Evolutionary conservation across 441 rosid genomes (phyloP).

Genomic region (Eruca vesicaria): DNA sequence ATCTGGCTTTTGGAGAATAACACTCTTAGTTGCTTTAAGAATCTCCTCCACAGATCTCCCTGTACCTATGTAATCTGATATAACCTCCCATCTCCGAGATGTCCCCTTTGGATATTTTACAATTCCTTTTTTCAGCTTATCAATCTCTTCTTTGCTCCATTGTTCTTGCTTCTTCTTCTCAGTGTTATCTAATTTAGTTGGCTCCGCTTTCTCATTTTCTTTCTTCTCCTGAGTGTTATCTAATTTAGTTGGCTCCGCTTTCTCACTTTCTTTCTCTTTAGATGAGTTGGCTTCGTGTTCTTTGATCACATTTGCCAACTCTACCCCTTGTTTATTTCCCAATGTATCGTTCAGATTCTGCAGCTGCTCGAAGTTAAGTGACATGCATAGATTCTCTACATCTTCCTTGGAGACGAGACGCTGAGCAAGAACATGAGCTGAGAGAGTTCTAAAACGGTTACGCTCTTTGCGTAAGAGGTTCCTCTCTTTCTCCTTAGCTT

Average conservation of each 20-base stretch:
- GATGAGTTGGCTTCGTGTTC: constrained; percentile 44
- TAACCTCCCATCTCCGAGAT: constrained; percentile 94
- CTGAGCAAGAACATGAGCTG: constrained; percentile 57
- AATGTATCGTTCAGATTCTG: constrained; percentile 64
- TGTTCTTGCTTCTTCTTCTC: neutral
- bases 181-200: neutral
- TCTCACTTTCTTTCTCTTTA: constrained; percentile 12
- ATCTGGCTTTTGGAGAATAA: constrained; percentile 96
- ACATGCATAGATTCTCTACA: constrained; percentile 77
- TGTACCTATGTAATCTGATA: constrained; percentile 88
- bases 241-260: constrained; percentile 38
- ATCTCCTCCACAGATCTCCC: constrained; percentile 94
- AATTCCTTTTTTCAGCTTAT: constrained; percentile 86
- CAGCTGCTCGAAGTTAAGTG: constrained; percentile 61
- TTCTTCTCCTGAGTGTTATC: constrained; percentile 47
- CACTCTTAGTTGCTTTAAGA: constrained; percentile 88
- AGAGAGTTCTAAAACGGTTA: constrained; percentile 76
- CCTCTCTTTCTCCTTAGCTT: constrained; percentile 84
- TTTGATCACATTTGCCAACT: constrained; percentile 57
- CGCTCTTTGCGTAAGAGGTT: constrained; percentile 88
- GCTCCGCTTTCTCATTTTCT: neutral
- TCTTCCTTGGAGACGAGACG: constrained; percentile 59
- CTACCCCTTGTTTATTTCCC: constrained; percentile 58
- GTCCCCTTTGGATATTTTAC: constrained; percentile 90
- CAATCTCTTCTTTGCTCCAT: constrained; percentile 54